Evolutionary conservation across 2,329 filamentous ascomycete genomes (phyloP).

Genomic region (Clarireedia monteithiana): DNA sequence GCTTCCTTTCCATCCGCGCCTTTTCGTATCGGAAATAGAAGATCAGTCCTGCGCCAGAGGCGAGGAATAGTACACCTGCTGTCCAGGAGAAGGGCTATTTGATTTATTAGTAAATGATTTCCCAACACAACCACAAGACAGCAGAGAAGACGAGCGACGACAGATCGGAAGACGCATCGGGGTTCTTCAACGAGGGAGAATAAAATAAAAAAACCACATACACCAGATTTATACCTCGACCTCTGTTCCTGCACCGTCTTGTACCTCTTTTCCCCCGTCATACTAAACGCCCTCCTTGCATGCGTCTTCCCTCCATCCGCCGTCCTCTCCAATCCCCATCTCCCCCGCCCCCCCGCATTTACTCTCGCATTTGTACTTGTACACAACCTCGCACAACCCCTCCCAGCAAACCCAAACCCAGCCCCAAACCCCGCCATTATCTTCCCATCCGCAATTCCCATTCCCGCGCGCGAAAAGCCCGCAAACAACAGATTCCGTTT

Average conservation of each 20-base stretch:
- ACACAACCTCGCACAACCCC: background rate
- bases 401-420: too few relatives aligned
- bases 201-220: constrained; percentile 12
- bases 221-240: constrained; percentile 26
- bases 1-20: constrained; percentile 78
- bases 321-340: background rate
- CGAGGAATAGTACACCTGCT: constrained; percentile 77
- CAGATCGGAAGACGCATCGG: background rate
- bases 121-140: background rate
- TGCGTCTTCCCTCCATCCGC: background rate
- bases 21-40: constrained; percentile 95
- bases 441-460: too few relatives aligned
- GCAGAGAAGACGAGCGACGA: background rate
- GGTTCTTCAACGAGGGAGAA: background rate
- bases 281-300: constrained; percentile 11
- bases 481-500: constrained; percentile 19
- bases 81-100: constrained; percentile 85
- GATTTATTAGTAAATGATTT: background rate
- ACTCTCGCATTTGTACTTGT: too few relatives aligned
- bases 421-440: too few relatives aligned
- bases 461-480: constrained; percentile 10
- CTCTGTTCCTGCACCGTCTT: constrained; percentile 29
- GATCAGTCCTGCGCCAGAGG: constrained; percentile 67
- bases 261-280: constrained; percentile 15
- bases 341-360: background rate